A percentile compares a stretch with the other conserved stretches of the same genome.
Conservation (phyloP, 371 early-diverging fungal genomes). For the Mortierella sp. region DNA sequence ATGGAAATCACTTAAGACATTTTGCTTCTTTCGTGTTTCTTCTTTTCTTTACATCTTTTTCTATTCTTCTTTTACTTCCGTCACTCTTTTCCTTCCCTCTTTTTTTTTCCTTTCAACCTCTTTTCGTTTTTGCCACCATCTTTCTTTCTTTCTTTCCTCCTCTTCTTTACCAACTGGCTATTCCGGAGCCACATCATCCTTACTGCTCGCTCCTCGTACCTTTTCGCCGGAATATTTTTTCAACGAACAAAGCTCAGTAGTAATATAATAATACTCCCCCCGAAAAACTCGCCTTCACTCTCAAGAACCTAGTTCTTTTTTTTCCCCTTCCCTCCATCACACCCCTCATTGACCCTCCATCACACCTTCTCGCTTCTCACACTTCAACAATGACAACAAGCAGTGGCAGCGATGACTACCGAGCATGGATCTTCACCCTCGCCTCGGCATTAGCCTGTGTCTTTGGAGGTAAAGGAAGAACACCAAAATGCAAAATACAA, state of each 20-base stretch:
- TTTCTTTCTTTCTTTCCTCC: not conserved
- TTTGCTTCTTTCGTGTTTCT: not conserved
- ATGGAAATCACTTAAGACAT: too few species aligned
- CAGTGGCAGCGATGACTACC: slow-evolving; percentile 33
- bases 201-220: not conserved
- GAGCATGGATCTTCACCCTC: slow-evolving; percentile 48
- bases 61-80: not conserved
- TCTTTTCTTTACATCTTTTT: not conserved
- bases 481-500: not conserved
- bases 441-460: slow-evolving; percentile 56
- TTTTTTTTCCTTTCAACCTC: not conserved
- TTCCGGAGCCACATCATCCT: not conserved
- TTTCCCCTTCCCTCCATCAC: not conserved
- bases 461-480: slow-evolving; percentile 42
- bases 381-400: not conserved
- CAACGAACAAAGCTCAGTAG: too few species aligned
- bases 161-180: too few species aligned
- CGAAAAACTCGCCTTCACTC: not conserved
- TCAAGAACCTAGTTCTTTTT: not conserved
- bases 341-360: not conserved
- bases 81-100: not conserved
- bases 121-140: not conserved
- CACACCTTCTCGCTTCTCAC: not conserved
- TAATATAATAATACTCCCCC: too few species aligned
- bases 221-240: too few species aligned